phyloP scores from a whole-genome alignment of 2,329 filamentous ascomycete species.

The Fusarium sp. region DNA sequence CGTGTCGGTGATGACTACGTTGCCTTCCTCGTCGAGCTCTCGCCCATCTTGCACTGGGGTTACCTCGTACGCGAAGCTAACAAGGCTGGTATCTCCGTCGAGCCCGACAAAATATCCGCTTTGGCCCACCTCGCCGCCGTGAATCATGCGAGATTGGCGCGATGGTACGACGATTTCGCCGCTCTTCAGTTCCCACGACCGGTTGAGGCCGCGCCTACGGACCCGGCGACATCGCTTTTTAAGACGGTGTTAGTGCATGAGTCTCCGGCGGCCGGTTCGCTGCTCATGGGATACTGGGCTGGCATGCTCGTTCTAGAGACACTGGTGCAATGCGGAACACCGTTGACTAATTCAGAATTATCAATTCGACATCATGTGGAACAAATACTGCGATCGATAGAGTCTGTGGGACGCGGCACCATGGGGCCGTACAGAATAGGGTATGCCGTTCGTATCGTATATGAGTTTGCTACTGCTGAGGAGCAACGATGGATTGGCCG shows the following conservation, averaged over 20 bases:
- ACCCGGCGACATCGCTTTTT: conserved; percentile 49
- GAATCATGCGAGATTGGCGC: conserved; percentile 47
- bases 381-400: conserved; percentile 53
- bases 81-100: conserved; percentile 45
- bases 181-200: conserved; percentile 40
- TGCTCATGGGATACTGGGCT: conserved; percentile 54
- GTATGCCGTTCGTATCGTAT: conserved; percentile 52
- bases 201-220: conserved; percentile 45
- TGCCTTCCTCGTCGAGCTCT: conserved; percentile 49
- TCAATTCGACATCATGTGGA: conserved; percentile 45
- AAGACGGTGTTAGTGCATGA: conserved; percentile 48
- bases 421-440: conserved; percentile 55
- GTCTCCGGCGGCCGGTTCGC: conserved; percentile 50
- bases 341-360: conserved; percentile 40
- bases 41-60: conserved; percentile 48
- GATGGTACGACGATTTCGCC: conserved; percentile 50
- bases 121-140: conserved; percentile 45
- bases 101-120: conserved; percentile 45
- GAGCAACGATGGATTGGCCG: conserved; percentile 51
- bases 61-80: conserved; percentile 49
- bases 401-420: conserved; percentile 51
- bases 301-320: conserved; percentile 54
- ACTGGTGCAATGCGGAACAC: conserved; percentile 49
- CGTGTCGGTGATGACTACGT: conserved; percentile 50
- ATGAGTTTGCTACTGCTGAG: conserved; percentile 52